phyloP scores from a whole-genome alignment of 495 filamentous ascomycete species.

The Aspergillus leporis region DNA sequence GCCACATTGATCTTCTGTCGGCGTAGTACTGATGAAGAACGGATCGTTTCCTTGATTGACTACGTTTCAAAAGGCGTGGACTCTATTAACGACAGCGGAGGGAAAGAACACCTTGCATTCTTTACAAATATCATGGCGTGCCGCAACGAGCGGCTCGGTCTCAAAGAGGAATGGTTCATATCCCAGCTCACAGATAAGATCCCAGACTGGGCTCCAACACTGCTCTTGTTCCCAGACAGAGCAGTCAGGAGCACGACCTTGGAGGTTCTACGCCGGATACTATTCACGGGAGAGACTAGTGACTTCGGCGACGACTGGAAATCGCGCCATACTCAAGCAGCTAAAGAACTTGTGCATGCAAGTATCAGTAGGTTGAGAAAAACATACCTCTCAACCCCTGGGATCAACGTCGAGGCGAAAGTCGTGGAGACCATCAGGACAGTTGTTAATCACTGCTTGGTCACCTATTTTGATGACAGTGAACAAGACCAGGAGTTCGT shows the following conservation, averaged over 20 bases:
- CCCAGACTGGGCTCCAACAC: slow-evolving; percentile 64
- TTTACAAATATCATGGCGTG: slow-evolving; percentile 47
- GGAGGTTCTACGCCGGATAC: slow-evolving; percentile 52
- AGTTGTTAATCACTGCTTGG: slow-evolving; percentile 45
- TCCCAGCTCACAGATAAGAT: slow-evolving; percentile 53
- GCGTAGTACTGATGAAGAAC: slow-evolving; percentile 33
- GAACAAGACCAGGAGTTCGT: slow-evolving; percentile 43
- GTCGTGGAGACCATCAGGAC: slow-evolving; percentile 37
- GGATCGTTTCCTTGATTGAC: slow-evolving; percentile 46
- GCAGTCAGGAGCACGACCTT: slow-evolving; percentile 55
- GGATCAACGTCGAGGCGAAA: slow-evolving; percentile 35
- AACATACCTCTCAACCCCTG: slow-evolving; percentile 27
- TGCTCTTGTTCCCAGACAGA: slow-evolving; percentile 64
- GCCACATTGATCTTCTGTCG: slow-evolving; percentile 53
- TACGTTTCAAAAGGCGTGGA: slow-evolving; percentile 56
- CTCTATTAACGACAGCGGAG: slow-evolving; percentile 56
- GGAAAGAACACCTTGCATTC: slow-evolving; percentile 60
- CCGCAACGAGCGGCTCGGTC: slow-evolving; percentile 40
- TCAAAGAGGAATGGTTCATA: slow-evolving; percentile 38
- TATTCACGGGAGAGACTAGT: slow-evolving; percentile 49
- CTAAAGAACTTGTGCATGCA: slow-evolving; percentile 34
- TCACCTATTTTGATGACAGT: slow-evolving; percentile 38
- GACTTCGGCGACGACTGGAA: slow-evolving; percentile 30
- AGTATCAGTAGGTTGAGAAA: slow-evolving; percentile 38
- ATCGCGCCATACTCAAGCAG: slow-evolving; percentile 26